Percentiles rank a stretch among this genome's conserved stretches.
phyloP scores from a whole-genome alignment of 441 rosid species.

The Eruca vesicaria region DNA sequence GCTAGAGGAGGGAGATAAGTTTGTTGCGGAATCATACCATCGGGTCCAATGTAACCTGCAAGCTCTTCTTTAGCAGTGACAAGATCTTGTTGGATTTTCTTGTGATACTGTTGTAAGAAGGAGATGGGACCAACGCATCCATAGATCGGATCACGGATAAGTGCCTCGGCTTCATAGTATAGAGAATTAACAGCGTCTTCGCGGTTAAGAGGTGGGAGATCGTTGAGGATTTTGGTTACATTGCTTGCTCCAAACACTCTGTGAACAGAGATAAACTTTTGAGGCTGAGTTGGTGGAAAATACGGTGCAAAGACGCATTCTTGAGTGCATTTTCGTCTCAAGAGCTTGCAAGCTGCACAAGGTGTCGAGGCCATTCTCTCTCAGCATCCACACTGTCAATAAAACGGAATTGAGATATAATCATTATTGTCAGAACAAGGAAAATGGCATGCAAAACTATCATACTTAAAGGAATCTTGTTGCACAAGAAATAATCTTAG shows the following conservation, averaged over 20 bases:
- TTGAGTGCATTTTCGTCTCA: slow-evolving; percentile 76
- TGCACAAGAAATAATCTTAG: neutral
- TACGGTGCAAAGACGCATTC: slow-evolving; percentile 95
- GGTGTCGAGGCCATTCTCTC: slow-evolving; percentile 67
- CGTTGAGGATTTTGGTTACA: slow-evolving; percentile 77
- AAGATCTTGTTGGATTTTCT: slow-evolving; percentile 54
- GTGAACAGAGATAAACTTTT: slow-evolving; percentile 72
- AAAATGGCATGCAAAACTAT: neutral
- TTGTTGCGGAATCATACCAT: slow-evolving; percentile 56
- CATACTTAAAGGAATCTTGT: neutral
- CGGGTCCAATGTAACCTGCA: slow-evolving; percentile 59
- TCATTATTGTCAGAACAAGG: neutral
- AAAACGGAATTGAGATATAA: neutral
- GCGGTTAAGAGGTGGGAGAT: slow-evolving; percentile 54
- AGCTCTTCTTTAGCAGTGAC: slow-evolving; percentile 61
- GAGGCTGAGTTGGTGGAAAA: slow-evolving; percentile 15
- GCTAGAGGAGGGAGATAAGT: slow-evolving; percentile 41
- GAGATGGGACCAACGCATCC: slow-evolving; percentile 88
- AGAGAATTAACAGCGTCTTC: slow-evolving; percentile 92
- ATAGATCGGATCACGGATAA: slow-evolving; percentile 80
- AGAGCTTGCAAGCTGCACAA: slow-evolving; percentile 93
- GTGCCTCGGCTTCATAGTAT: slow-evolving; percentile 79
- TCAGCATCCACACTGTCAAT: neutral
- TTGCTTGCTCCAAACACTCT: slow-evolving; percentile 88
- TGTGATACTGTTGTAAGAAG: slow-evolving; percentile 64